Evolutionary conservation across 176 grass and related monocot genomes (phyloP), one percentile per base, ranked within the genome.

Genomic region (Bolboschoenus planiculmis): DNA sequence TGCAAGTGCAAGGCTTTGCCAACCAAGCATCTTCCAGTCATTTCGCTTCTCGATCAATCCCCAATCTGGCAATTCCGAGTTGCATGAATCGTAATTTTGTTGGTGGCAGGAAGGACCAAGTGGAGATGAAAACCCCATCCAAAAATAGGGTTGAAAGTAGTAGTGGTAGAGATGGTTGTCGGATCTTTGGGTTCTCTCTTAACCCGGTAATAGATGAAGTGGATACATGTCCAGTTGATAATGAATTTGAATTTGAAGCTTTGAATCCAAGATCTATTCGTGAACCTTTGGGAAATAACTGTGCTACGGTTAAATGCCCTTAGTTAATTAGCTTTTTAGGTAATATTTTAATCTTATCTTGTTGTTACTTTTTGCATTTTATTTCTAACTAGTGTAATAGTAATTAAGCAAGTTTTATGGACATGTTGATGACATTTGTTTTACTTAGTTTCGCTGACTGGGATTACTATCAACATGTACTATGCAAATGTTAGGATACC

Each of bases 261-360:
- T 58, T 82, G 34, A 82, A 82, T 65, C 20, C 54, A 29, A 56
- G 33, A 39, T 33, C 78, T 16, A 80, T 80, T 35, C 31, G 18
- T 0, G 60, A 80, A 43, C 36, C 78, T 14, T 40, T 80, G 78
- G 78, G 78, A 80, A 80, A 59, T 18, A 82, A 82, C 39, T 82
- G 80, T 33, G 80, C 80, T 8, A 82, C 58, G 1, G 80, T 82
- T 46, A 82, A 50, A 23, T 82, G 80, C 24, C 80, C 80, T 65
- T 82, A 82, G 56, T 57, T 80, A 80, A 68, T 40, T 70, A 70
- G 44, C 44, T 33, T 77, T 76, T 50, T 77, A 77, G 72, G 72
- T 77, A 77, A 74, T 74, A 14, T 27, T 47, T 48, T 74, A 47
- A 29, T 48, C 3, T 18, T n/a, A 2, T 15, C 13, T 47, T 74